These are phyloP conservation scores for Aquilaria malaccensis DNA, from an alignment of 345 rosid genomes.

Conservation along the genomic window DNA sequence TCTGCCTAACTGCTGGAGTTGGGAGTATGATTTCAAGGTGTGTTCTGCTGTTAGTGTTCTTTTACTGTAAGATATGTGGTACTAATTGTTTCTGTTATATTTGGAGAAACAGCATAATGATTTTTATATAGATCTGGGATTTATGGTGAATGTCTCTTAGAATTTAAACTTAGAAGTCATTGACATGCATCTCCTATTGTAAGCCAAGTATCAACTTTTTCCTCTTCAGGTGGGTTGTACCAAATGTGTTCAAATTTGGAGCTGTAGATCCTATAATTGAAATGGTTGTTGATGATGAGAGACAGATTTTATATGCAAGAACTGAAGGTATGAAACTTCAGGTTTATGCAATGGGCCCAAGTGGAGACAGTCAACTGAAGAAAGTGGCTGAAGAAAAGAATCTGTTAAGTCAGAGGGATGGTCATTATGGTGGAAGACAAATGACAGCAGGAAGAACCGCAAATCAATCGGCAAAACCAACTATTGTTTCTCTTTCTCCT, in stretches of 20 bases:
- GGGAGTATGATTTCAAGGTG: conserved; percentile 95
- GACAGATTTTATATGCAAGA: conserved; percentile 85
- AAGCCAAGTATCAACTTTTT: conserved; percentile 4
- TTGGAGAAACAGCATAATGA: too few species aligned
- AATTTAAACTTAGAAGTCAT: neutral
- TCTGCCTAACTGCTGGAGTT: conserved; percentile 91
- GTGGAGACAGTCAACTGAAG: conserved; percentile 78
- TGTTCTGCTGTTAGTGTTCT: conserved; percentile 5
- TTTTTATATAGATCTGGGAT: too few species aligned
- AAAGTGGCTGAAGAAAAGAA: conserved; percentile 94
- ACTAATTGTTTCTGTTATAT: neutral
- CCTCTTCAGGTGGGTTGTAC: conserved; percentile 88
- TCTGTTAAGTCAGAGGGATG: conserved; percentile 73
- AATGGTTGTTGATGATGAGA: conserved; percentile 89
- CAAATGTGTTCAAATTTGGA: conserved; percentile 90
- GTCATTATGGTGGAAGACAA: conserved; percentile 63
- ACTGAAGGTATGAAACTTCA: conserved; percentile 97
- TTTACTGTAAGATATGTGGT: conserved; percentile 9
- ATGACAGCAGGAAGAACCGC: conserved; percentile 47
- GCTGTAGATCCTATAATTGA: conserved; percentile 88
- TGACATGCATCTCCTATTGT: neutral
- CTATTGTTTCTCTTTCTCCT: conserved; percentile 82
- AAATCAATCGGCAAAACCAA: conserved; percentile 59
- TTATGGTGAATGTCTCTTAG: neutral
- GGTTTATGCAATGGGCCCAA: conserved; percentile 63